Conservation (phyloP, 345 rosid genomes). For the Hirschfeldia incana region DNA sequence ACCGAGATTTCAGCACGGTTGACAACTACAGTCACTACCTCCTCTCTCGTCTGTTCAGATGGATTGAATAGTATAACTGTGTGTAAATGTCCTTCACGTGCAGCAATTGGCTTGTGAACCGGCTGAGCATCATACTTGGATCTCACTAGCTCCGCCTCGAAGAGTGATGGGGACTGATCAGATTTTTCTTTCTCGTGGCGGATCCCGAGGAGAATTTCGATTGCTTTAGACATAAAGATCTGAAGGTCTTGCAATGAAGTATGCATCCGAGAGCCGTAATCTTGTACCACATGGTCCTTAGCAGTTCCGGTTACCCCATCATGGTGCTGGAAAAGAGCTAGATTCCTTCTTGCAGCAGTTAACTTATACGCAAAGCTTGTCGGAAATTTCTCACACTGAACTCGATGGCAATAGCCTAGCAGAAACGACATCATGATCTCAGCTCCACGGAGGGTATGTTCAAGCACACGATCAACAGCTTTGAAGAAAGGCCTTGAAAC, state of each 20-base stretch:
- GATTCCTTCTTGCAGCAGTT: constrained; percentile 93
- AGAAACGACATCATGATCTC: constrained; percentile 88
- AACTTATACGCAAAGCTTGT: constrained; percentile 71
- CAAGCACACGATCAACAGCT: constrained; percentile 95
- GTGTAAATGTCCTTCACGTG: constrained; percentile 73
- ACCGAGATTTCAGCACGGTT: constrained; percentile 75
- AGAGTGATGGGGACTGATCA: constrained; percentile 70
- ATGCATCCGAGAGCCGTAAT: constrained; percentile 91
- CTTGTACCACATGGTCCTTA: constrained; percentile 88
- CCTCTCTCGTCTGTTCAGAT: constrained; percentile 80
- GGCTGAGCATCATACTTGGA: constrained; percentile 85
- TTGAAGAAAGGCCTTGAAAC: constrained; percentile 97
- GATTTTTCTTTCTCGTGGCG: constrained; percentile 86
- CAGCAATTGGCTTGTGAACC: constrained; percentile 63
- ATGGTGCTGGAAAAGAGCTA: constrained; percentile 99
- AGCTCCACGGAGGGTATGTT: constrained; percentile 84
- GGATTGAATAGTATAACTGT: constrained; percentile 85
- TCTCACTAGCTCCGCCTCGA: constrained; percentile 80
- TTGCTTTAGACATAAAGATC: constrained; percentile 93
- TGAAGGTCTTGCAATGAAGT: constrained; percentile 87
- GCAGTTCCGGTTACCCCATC: constrained; percentile 99
- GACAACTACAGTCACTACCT: constrained; percentile 73
- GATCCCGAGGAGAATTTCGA: constrained; percentile 80
- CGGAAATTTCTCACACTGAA: constrained; percentile 85
- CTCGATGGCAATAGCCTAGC: constrained; percentile 83